phyloP scores from a whole-genome alignment of 164 flowering plant species.

The Annona cherimola region DNA sequence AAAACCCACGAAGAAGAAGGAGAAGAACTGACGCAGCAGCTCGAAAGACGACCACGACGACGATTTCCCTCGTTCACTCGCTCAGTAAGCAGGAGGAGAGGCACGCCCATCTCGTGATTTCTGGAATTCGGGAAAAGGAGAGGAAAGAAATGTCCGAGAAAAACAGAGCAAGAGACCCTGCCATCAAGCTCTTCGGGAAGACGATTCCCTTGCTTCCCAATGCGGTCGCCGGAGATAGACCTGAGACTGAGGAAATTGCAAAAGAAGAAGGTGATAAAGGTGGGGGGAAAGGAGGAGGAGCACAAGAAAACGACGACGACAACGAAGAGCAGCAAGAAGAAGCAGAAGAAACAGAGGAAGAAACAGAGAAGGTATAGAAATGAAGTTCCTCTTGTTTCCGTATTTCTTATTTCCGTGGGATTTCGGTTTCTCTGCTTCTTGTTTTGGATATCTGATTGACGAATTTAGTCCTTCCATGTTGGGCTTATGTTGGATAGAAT shows the following conservation, averaged over 20 bases:
- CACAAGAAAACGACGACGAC: not conserved
- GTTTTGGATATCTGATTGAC: not conserved
- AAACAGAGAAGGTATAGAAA: conserved; percentile 4
- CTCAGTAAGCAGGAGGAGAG: not conserved
- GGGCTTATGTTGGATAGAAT: not conserved
- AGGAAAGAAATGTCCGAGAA: conserved; percentile 9
- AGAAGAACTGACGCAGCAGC: not conserved
- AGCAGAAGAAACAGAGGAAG: not conserved
- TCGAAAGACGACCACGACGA: not conserved
- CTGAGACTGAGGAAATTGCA: not conserved
- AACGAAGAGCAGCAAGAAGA: not conserved
- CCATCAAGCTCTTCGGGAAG: conserved; percentile 22
- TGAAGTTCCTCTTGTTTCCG: not conserved
- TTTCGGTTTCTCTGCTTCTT: not conserved
- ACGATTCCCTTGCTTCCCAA: conserved; percentile 13
- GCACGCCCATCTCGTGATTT: not conserved
- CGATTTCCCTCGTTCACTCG: not conserved
- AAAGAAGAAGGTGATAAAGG: too few species aligned
- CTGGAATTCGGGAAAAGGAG: not conserved
- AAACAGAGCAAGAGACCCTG: conserved; percentile 8
- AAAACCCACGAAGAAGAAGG: not conserved
- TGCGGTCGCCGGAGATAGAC: not conserved
- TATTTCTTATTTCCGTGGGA: not conserved
- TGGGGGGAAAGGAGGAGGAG: too few species aligned
- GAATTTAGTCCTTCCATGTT: not conserved